Evolutionary conservation across 495 filamentous ascomycete species (phyloP), one percentile per base, ranked within the genome.

Genomic region (Friedmanniomyces simplex): DNA sequence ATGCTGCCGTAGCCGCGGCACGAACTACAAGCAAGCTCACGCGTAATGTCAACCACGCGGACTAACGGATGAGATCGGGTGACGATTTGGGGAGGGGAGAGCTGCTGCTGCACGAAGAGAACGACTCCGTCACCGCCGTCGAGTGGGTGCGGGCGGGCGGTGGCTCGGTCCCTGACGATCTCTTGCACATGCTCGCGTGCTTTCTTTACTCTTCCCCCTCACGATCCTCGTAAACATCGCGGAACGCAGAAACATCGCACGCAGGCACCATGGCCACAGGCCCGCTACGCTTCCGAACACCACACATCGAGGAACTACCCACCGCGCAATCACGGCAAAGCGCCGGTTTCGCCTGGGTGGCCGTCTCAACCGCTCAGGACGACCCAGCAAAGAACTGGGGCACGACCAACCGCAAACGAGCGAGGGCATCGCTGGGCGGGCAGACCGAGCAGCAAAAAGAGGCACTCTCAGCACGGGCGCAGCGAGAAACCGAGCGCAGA

Each of bases 301-400:
- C 83, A 54, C 76, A 72, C 49, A 80, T 96, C 63, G 83, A 91
- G 68, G 81, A 91, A 48, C 73, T 96, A 46, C 83, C 87, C 16
- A 83, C 75, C 67, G 77, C 84, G 2, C 80, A 80, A 42, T 80
- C 81, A 20, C 77, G 78, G 55, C 73, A 75, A 47, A 86, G 86
- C 1, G 89, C 90, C 0, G 90, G 90, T 58, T 96, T 86, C 82
- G 86, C 87, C 42, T 93, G 93, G 68, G 89, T 95, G 20, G 81
- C 88, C 32, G 86, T 94, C 63, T 80, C 79, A n/a, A 78, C 77
- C 58, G 74, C 77, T 59, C 26, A 22, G 22, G 48, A 59, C 2
- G 78, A 82, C 54, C 77, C 82, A 14, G 74, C 81, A 42, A 79
- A 83, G 75, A 60, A 57, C 50, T 60, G 57, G 57, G 73, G 75